phyloP scores from a whole-genome alignment of 495 filamentous ascomycete genomes.

The Aspergillus egyptiacus region DNA sequence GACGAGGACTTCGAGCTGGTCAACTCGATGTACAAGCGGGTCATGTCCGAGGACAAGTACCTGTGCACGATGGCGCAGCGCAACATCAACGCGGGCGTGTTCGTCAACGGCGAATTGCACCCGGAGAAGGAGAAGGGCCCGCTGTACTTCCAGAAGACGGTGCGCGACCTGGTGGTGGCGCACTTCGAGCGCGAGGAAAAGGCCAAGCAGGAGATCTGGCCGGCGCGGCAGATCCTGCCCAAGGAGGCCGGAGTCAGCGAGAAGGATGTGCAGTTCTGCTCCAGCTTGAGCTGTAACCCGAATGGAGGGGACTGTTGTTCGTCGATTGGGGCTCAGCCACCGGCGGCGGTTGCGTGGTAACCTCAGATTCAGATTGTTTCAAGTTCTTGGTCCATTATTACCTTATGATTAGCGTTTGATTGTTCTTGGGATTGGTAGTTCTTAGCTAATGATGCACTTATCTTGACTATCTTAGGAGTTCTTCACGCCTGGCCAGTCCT shows the following conservation, averaged over 20 bases:
- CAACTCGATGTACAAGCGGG: conserved; percentile 37
- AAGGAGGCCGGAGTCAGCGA: conserved; percentile 23
- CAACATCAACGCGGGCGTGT: conserved; percentile 39
- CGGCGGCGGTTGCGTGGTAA: conserved; percentile 7
- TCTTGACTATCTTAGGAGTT: no score
- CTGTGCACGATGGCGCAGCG: conserved; percentile 39
- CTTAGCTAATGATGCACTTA: no score
- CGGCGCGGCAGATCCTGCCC: conserved; percentile 38
- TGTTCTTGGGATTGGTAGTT: no score
- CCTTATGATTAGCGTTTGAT: no score
- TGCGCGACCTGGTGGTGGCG: conserved; percentile 33
- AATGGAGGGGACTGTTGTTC: conserved; percentile 32
- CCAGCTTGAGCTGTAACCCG: conserved; percentile 24
- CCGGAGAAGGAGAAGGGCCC: conserved; percentile 40
- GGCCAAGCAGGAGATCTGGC: conserved; percentile 41
- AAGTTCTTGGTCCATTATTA: no score
- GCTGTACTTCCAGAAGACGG: conserved; percentile 41
- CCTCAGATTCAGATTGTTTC: no score
- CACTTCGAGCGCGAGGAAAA: conserved; percentile 38
- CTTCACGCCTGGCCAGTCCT: no score
- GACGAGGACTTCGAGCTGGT: conserved; percentile 41
- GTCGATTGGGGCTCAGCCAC: conserved; percentile 18
- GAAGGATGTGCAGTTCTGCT: conserved; percentile 38
- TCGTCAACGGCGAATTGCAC: conserved; percentile 42
- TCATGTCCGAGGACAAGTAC: conserved; percentile 42